Evolutionary conservation across 257 asterid species (phyloP), one percentile per base, ranked within the genome.

Genomic region (Nicotiana benthamiana): DNA sequence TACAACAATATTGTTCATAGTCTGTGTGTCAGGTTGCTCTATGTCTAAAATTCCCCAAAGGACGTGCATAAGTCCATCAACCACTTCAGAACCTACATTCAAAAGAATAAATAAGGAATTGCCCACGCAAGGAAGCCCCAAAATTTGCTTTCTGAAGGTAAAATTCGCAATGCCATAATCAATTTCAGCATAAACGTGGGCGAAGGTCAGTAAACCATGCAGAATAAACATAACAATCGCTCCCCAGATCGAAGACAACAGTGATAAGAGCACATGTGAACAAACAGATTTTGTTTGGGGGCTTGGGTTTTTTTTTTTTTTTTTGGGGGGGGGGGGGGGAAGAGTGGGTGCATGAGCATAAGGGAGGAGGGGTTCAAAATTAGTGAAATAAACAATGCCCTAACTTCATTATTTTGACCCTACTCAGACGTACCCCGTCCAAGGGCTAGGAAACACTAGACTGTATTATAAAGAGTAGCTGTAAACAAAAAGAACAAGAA

Each of bases 1-100:
- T 75, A 96, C 88, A 70, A 96, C 98, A 78, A 96, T 94, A 81
- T 90, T 94, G 87, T 96, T 96, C 97, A 94, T 92, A 70, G 98
- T 94, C 54, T 92, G 97, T 59, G 97, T 88, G 86, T 90, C 93
- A 1, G 97, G 97, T 88, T 96, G 99, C 93, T 96, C 97, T 78
- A 94, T 82, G 83, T 96, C 97, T 91, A 96, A 86, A 86, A 94
- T 96, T 78, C 96, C 98, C 99, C 99, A 94, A 63, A 96, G 96
- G 13, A 96, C 97, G 89, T 94, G 93, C 97, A 93, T 91, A 61
- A 96, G 98, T 76, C 97, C 97, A 86, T 96, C 97, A 79, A 96
- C 94, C 79, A 96, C 95, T 59, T 88, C 91, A 11, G 99, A 88
- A 83, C 99, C 99, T 96, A 83, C 89, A 88, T 65, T 75, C 84